phyloP scores from a whole-genome alignment of 306 rosid genomes.

The Cucurbita maxima region DNA sequence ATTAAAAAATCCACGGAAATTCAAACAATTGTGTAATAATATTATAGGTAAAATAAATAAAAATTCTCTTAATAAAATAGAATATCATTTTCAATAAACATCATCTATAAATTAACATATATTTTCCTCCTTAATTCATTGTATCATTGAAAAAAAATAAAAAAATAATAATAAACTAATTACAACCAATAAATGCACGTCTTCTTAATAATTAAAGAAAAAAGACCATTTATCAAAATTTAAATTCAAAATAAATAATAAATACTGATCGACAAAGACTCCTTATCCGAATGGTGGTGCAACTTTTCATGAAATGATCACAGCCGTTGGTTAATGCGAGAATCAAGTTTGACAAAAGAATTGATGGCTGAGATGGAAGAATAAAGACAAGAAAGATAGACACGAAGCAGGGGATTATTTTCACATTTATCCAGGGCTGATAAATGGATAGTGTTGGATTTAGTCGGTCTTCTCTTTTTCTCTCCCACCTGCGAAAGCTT shows the following conservation, averaged over 20 bases:
- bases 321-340: neutral
- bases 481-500: constrained; percentile 34
- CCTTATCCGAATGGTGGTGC: neutral
- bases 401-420: neutral
- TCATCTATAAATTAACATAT: neutral
- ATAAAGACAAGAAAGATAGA: neutral
- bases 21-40: no score
- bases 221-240: neutral
- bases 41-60: no score
- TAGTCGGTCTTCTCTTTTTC: constrained; percentile 19
- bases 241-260: neutral
- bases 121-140: neutral
- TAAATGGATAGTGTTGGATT: constrained; percentile 7
- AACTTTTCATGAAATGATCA: neutral
- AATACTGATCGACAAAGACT: neutral
- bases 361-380: neutral
- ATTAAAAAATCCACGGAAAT: no score
- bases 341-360: neutral
- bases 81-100: neutral
- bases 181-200: neutral
- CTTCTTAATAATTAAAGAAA: neutral
- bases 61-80: no score
- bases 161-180: neutral
- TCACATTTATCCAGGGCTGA: constrained; percentile 1
- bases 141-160: neutral